Evolutionary conservation across 2,329 filamentous ascomycete species (phyloP), one percentile per base, ranked within the genome.

Genomic region (Colletotrichum aenigma): DNA sequence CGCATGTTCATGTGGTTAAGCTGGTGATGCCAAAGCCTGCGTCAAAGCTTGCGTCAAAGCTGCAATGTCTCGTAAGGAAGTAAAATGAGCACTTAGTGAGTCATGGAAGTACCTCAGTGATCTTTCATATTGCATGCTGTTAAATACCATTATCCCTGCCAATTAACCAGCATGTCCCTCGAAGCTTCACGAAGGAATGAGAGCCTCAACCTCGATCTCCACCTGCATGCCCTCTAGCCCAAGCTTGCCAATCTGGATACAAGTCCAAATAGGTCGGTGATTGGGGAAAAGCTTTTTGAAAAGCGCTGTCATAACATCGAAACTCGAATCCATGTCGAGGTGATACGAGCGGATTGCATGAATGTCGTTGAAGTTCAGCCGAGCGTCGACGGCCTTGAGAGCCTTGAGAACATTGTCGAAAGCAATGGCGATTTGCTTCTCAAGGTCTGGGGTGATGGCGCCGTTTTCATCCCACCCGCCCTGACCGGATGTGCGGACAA

Each of bases 161-260:
- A 58, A 18, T 58, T 16, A 58, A 52, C 43, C 43, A 21, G 43
- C n/a, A 58, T 58, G 0, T 28, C 8, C 15, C 12, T 16, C 12
- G 1, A 52, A 52, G 43, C 43, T 7, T 43, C 18, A 71, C 15
- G 52, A 26, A n/a, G 73, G 74, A 21, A 74, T 52, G 4, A 24
- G 81, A 3, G 89, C 89, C 21, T 84, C 83, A 13, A 91, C 90
- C 79, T 93, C 91, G 80, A 93, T 89, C 82, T 92, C 90, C 5
- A 92, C 85, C 43, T 83, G 80, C 91, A 93, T 92, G 26, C 84
- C 85, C 38, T 86, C 85, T 73, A 85, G 80, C 0, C 83, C 90
- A 18, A 93, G 80, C 56, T 82, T 78, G 2, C 82, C 78, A 4
- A 92, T 90, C 0, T 88, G 89, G 10, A 92, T 81, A 73, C 82